Evolutionary conservation across 148 eudicot species (phyloP), one percentile per base, ranked within the genome.

Genomic region (Chenopodium berlandieri): DNA sequence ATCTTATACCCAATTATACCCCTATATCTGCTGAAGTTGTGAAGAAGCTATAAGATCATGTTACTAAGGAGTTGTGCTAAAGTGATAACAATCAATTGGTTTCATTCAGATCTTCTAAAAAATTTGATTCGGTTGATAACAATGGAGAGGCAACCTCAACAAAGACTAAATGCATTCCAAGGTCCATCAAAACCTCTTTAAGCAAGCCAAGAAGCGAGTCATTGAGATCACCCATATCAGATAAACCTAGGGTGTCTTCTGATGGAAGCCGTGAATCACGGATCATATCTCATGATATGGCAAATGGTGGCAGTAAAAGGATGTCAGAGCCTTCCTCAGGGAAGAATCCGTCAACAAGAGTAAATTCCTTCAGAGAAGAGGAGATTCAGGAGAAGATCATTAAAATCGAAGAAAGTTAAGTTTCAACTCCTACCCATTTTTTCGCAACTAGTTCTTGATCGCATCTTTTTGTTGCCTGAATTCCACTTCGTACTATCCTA

Each of bases 341-440:
- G 54, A 90, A 81, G 77, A 85, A 81, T 31, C 87, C 82, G 54
- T 84, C 89, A 7, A 63, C 48, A 54, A 76, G 70, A 79, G 89
- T 80, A 20, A 87, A 90, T 32, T 87, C 91, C 30, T 83, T 85
- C 82, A 79, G 88, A 77, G 88, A 90, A 56, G 95, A 90, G 68
- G 92, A 88, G 68, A 89, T 90, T 86, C 87, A 90, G 52, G 95
- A 90, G 68, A 93, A 88, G 68, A 89, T 90, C 87, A 82, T 90
- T 82, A 89, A 88, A 82, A 87, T 91, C 56, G 97, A 95, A 92
- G 98, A 93, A 92, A 95, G 98, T 90, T 93, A 83, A 91, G 94
- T 91, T 77, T 82, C 82, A 60, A 82, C 75, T 78, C 84, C 64
- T 76, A 14, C 58, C 70, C 73, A 64, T 70, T 83, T 14, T 62